Conservation (phyloP, 2,329 filamentous ascomycete genomes). For the Aurifilum marmelostoma region DNA sequence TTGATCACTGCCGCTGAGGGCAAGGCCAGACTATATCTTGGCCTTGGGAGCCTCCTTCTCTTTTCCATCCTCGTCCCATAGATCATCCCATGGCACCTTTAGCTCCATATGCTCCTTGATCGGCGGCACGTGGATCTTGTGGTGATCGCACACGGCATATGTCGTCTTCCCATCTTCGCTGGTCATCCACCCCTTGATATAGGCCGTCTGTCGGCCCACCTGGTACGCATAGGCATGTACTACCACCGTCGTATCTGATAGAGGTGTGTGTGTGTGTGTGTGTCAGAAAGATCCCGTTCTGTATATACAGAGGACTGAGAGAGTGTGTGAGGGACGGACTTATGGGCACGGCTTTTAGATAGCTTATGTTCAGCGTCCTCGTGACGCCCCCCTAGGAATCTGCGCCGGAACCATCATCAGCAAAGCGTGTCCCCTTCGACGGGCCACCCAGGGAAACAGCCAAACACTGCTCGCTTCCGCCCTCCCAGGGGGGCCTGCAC, state of each 20-base stretch:
- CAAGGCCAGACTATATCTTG: slow-evolving; percentile 23
- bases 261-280: background rate
- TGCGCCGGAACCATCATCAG: slow-evolving; percentile 9
- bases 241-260: slow-evolving; percentile 42
- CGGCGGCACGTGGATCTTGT: slow-evolving; percentile 52
- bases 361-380: slow-evolving; percentile 53
- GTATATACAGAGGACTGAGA: background rate
- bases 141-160: slow-evolving; percentile 55
- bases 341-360: slow-evolving; percentile 52
- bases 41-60: slow-evolving; percentile 18
- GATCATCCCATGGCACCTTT: slow-evolving; percentile 48
- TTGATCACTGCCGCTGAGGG: background rate
- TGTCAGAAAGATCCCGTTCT: background rate
- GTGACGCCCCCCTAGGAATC: slow-evolving; percentile 55
- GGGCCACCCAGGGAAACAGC: too few species aligned
- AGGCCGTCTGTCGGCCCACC: slow-evolving; percentile 54
- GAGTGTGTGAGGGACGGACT: slow-evolving; percentile 35
- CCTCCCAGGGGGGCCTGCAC: background rate
- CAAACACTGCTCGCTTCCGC: too few species aligned
- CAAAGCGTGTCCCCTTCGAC: background rate
- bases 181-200: slow-evolving; percentile 54
- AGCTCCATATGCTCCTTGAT: slow-evolving; percentile 42
- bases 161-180: slow-evolving; percentile 50
- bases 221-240: slow-evolving; percentile 48
- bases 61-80: slow-evolving; percentile 39